Evolutionary conservation across 495 filamentous ascomycete genomes (phyloP), one percentile per base, ranked within the genome.

Genomic region (Friedmanniomyces endolithicus): DNA sequence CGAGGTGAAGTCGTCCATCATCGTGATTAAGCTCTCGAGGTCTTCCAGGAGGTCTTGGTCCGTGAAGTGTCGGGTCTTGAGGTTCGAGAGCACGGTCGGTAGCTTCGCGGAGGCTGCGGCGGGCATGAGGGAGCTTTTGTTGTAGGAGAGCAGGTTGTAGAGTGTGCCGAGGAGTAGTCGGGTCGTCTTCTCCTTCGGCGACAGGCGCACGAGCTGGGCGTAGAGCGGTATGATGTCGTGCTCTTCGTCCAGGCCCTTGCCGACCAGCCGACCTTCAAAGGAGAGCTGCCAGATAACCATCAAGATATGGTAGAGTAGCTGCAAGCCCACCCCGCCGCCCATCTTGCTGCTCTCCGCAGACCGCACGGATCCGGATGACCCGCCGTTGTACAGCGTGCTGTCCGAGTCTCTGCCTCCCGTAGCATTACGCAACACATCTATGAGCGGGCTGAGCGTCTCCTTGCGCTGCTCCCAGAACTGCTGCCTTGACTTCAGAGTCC

Each of bases 171-270:
- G 75, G 46, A 95, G 80, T 29, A 99, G 80, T 3, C 94, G 82
- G 0, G 92, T 95, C 0, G 89, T 95, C 73, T 99, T 99, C 69
- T 97, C 92, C 68, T 99, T 99, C 31, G 90, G 89, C 4, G 92
- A 95, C 14, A 95, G 73, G 27, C 88, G 83, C 43, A 97, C 78
- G 35, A 99, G 81, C 34, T 90, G 85, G 20, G 84, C 88, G 68
- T 94, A 95, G 53, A 95, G 81, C 47, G 88, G 80, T 55, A 96
- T 78, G 60, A 97, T 82, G 63, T 97, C 89, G 71, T 94, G 86
- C 71, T 94, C 88, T 47, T 87, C 78, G 70, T 95, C 83, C 37
- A 96, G 70, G 29, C 85, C 90, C 53, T 92, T 86, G 22, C 94
- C 90, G 57, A 99, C 77, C 7, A 85, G 71, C 27, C 74, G 74